A percentile compares a stretch with the other conserved stretches of the same genome.
Evolutionary conservation across 345 rosid species (phyloP).

Genomic region (Citropsis articulata): DNA sequence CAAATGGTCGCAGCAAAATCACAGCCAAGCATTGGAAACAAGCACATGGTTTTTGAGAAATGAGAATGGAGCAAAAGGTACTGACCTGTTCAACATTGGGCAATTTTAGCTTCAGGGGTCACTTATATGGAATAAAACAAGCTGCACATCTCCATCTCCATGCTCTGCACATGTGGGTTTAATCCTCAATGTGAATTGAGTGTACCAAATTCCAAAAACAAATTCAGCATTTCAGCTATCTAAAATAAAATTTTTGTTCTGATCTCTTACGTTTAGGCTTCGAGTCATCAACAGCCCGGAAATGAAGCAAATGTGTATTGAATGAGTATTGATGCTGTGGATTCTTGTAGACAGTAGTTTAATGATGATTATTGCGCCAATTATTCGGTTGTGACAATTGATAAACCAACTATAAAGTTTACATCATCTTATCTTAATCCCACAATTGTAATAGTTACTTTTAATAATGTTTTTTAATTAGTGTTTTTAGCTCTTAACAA

Average conservation of each 20-base stretch:
- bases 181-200: not conserved
- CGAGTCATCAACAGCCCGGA: not conserved
- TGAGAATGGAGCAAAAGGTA: not conserved
- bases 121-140: not conserved
- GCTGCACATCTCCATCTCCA: no score
- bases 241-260: not conserved
- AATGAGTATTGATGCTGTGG: no score
- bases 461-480: no score
- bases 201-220: not conserved
- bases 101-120: not conserved
- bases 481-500: no score
- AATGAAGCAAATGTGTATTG: no score
- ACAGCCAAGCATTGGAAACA: not conserved
- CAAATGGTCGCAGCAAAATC: not conserved
- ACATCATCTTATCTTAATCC: not conserved
- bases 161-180: no score
- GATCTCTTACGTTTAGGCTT: not conserved
- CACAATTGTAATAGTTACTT: not conserved
- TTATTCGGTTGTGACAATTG: no score
- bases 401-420: not conserved
- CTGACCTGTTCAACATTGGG: not conserved
- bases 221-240: not conserved
- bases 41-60: not conserved
- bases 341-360: no score
- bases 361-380: no score